Conservation (phyloP, 2,329 filamentous ascomycete species). For the Arthrobotrys entomopaga region DNA sequence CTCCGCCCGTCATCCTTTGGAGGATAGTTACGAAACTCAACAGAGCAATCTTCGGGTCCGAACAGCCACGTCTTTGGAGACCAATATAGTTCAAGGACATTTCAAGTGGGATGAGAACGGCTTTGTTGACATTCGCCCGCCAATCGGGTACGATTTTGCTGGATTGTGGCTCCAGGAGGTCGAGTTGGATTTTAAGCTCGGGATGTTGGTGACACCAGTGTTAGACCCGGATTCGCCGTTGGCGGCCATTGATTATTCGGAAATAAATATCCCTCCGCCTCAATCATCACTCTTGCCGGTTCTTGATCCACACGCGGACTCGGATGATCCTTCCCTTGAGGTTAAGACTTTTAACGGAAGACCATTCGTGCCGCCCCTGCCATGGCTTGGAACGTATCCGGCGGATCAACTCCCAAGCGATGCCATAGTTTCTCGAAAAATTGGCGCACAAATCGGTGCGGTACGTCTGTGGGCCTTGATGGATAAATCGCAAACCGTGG, state of each 20-base stretch:
- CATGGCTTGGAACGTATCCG: slow-evolving; percentile 46
- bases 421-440: slow-evolving; percentile 38
- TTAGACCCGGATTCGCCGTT: slow-evolving; percentile 18
- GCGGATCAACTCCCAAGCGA: slow-evolving; percentile 41
- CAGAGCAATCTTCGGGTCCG: slow-evolving; percentile 42
- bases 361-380: slow-evolving; percentile 47
- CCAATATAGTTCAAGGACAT: slow-evolving; percentile 38
- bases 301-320: slow-evolving; percentile 35
- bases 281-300: slow-evolving; percentile 35
- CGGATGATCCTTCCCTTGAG: slow-evolving; percentile 27
- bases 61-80: slow-evolving; percentile 36
- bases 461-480: slow-evolving; percentile 34
- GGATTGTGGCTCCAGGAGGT: slow-evolving; percentile 52
- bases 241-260: slow-evolving; percentile 40
- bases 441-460: slow-evolving; percentile 44
- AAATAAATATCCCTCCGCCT: slow-evolving; percentile 27
- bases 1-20: slow-evolving; percentile 36
- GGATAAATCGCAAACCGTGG: slow-evolving; percentile 26
- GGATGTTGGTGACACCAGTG: slow-evolving; percentile 40
- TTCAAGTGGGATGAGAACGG: slow-evolving; percentile 48
- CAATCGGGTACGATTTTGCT: slow-evolving; percentile 41
- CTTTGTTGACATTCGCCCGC: slow-evolving; percentile 44
- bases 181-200: slow-evolving; percentile 45
- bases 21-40: slow-evolving; percentile 41
- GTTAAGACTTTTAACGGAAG: slow-evolving; percentile 41